Evolutionary conservation across 306 rosid species (phyloP), one percentile per base, ranked within the genome.

Genomic region (Corylus avellana): DNA sequence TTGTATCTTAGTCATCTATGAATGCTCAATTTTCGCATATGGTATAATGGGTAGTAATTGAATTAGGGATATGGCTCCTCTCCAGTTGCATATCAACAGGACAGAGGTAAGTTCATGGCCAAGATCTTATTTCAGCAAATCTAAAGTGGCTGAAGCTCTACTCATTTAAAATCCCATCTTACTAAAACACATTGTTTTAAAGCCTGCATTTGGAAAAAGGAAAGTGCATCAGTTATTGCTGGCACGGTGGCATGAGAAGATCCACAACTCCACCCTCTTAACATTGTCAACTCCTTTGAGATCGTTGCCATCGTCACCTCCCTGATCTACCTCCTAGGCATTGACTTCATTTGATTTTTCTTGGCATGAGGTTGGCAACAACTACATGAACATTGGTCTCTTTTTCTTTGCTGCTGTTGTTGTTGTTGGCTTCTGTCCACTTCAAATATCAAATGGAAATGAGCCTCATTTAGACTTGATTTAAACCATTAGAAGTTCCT

Each of bases 391-490:
- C 8, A 35, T 7, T 20, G 14, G 6, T 63, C 46, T 63, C 70
- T 17, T 63, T 63, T 17, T 32, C 20, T 63, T 35, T 25, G 3
- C 54, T 25, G 35, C 4, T 25, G 5, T 22, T 59, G 16, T 63
- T 63, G 37, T 62, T 62, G 18, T 62, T 32, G 70, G 70, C 39
- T 29, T 63, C 70, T 63, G 44, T 29, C 44, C 44, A 0, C 3
- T 62, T 62, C 69, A 62, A 62, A 29, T 62, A 62, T 49, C 69
- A 29, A 61, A 61, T 61, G 68, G 42, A 27, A 42, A 61, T 61
- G 68, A 61, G 68, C n/a, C 68, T 22, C 42, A 27, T 27, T 61
- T 58, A 22, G 64, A 20, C 64, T 50, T 10, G 4, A 61, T 25
- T 12, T 61, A 61, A 12, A 12, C 9, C 68, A 1, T 61, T 12